These are phyloP conservation scores for Gymnopilus junonius DNA, from an alignment of 768 basidiomycete genomes.

Conservation along the genomic window DNA sequence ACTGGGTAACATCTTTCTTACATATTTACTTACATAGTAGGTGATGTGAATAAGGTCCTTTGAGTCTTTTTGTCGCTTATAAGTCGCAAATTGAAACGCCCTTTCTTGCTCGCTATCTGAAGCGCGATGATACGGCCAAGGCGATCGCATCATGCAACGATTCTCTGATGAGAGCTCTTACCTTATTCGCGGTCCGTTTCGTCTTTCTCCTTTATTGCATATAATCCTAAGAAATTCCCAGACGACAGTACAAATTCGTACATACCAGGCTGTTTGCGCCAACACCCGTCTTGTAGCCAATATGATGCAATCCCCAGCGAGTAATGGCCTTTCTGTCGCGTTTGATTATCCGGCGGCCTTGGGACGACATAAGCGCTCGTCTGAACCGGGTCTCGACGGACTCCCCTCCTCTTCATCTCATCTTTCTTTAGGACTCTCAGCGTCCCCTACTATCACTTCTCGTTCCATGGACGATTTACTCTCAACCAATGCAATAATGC, in stretches of 20 bases:
- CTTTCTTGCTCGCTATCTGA: slow-evolving; percentile 71
- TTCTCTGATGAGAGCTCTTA: slow-evolving; percentile 56
- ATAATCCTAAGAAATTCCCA: background rate
- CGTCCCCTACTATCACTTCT: slow-evolving; percentile 16
- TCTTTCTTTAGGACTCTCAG: slow-evolving; percentile 13
- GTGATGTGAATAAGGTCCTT: slow-evolving; percentile 21
- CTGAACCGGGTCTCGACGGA: slow-evolving; percentile 22
- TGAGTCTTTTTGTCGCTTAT: slow-evolving; percentile 36
- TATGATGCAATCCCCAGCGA: slow-evolving; percentile 20
- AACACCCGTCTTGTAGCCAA: slow-evolving; percentile 20
- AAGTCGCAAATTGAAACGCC: slow-evolving; percentile 56
- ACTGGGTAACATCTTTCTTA: background rate
- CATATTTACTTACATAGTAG: background rate
- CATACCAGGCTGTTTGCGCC: slow-evolving; percentile 27
- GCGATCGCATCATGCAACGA: slow-evolving; percentile 54
- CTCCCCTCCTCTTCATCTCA: slow-evolving; percentile 19
- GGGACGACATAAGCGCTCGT: slow-evolving; percentile 18
- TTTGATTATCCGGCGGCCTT: background rate
- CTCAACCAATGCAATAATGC: slow-evolving; percentile 23
- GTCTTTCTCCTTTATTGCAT: background rate
- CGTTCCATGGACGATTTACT: slow-evolving; percentile 21
- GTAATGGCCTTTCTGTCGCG: background rate
- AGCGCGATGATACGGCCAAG: slow-evolving; percentile 58
- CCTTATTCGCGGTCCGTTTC: slow-evolving; percentile 26
- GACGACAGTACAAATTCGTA: slow-evolving; percentile 31